phyloP scores from a whole-genome alignment of 2,329 filamentous ascomycete genomes.

The Ampelomyces quisqualis region DNA sequence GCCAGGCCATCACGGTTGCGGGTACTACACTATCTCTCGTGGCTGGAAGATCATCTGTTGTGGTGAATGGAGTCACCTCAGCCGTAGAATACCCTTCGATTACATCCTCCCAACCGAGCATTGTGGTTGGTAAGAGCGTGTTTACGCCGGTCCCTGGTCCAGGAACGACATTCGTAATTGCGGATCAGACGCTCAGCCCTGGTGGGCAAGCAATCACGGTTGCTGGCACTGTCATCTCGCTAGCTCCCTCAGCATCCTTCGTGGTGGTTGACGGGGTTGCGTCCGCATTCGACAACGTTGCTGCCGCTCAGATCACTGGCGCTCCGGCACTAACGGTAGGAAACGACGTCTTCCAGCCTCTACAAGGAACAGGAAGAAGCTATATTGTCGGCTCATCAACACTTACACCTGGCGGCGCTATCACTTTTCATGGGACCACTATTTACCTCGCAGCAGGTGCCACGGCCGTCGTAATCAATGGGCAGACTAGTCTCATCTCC shows the following conservation, averaged over 20 bases:
- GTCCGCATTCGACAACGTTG: conserved; percentile 36
- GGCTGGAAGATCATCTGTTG: conserved; percentile 27
- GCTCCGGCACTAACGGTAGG: conserved; percentile 34
- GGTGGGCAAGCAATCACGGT: conserved; percentile 38
- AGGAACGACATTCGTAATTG: conserved; percentile 34
- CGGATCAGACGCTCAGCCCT: conserved; percentile 42
- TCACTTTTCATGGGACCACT: conserved; percentile 29
- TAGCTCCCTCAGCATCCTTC: conserved; percentile 32
- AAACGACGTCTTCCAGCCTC: conserved; percentile 27
- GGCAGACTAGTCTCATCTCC: conserved; percentile 32
- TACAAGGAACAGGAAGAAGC: conserved; percentile 34
- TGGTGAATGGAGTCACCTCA: conserved; percentile 39
- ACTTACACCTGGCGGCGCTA: conserved; percentile 44
- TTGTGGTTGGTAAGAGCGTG: conserved; percentile 21
- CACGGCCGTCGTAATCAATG: conserved; percentile 37
- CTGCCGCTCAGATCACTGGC: conserved; percentile 21
- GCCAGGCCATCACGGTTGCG: conserved; percentile 33
- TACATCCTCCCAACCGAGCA: conserved; percentile 19
- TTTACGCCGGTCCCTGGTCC: conserved; percentile 10
- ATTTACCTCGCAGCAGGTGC: conserved; percentile 35
- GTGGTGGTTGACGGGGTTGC: conserved; percentile 40
- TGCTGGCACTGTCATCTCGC: conserved; percentile 36
- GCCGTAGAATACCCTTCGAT: conserved; percentile 32
- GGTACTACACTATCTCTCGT: conserved; percentile 38
- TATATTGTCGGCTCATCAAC: conserved; percentile 42